Percentiles rank a stretch among this genome's conserved stretches.
Evolutionary conservation across 2,329 filamentous ascomycete species (phyloP).

Genomic region (Fusarium nematophilum): DNA sequence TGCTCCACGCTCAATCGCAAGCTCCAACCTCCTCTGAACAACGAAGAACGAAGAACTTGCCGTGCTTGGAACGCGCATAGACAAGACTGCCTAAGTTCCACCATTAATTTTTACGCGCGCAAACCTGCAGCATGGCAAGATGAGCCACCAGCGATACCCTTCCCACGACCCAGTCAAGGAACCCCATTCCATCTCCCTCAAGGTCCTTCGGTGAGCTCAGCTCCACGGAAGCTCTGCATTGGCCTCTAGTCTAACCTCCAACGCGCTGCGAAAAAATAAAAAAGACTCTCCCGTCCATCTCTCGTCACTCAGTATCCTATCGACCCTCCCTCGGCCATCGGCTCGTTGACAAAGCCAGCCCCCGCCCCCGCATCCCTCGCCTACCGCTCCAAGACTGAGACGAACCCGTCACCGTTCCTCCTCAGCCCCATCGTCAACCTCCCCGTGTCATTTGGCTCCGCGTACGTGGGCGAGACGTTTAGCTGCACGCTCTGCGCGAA

Average conservation of each 20-base stretch:
- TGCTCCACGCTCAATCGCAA: not conserved
- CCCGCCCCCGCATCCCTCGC: constrained; percentile 76
- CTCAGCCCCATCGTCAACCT: constrained; percentile 79
- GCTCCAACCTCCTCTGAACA: constrained; percentile 12
- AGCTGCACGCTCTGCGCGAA: constrained; percentile 96
- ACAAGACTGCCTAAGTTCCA: not conserved
- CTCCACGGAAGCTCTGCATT: not conserved
- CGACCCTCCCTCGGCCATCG: constrained; percentile 57
- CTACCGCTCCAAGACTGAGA: constrained; percentile 62
- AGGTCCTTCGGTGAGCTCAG: constrained; percentile 72
- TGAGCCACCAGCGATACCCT: constrained; percentile 70
- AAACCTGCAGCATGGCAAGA: constrained; percentile 43
- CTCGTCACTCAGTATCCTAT: constrained; percentile 78
- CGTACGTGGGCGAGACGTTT: constrained; percentile 96
- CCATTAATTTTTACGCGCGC: not conserved
- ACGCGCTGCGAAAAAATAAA: constrained; percentile 1
- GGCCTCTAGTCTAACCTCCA: constrained; percentile 12
- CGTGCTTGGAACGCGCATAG: not conserved
- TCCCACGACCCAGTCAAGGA: constrained; percentile 74
- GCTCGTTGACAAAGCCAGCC: constrained; percentile 52
- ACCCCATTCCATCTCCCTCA: constrained; percentile 81
- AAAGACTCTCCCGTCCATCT: constrained; percentile 83
- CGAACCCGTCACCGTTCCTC: constrained; percentile 67
- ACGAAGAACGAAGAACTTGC: not conserved
- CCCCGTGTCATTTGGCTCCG: constrained; percentile 90